Evolutionary conservation across 768 basidiomycete genomes (phyloP).

Genomic region (Suillus discolor): DNA sequence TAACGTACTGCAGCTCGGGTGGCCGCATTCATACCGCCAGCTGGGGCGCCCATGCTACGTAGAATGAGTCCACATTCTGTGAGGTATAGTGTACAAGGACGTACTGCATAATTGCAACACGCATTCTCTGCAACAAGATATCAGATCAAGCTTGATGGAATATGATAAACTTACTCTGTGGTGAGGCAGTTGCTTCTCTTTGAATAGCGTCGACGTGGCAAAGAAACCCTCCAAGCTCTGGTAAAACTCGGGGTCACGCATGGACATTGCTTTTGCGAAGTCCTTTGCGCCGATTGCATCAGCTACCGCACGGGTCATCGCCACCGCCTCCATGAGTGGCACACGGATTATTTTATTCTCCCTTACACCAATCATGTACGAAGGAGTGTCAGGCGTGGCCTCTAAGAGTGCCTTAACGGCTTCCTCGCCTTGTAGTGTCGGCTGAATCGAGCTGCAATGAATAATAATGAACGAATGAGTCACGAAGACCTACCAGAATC

Average conservation of each 20-base stretch:
- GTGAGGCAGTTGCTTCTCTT: slow-evolving; percentile 53
- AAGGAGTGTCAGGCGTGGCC: slow-evolving; percentile 86
- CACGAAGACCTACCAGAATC: slow-evolving; percentile 63
- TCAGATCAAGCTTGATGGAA: slow-evolving; percentile 13
- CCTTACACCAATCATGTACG: slow-evolving; percentile 95
- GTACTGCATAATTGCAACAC: slow-evolving; percentile 84
- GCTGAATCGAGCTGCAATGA: slow-evolving; percentile 47
- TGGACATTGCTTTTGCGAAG: slow-evolving; percentile 83
- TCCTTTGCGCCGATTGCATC: slow-evolving; percentile 80
- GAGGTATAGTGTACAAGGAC: slow-evolving; percentile 24
- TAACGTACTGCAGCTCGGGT: slow-evolving; percentile 94
- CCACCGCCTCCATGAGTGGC: slow-evolving; percentile 91
- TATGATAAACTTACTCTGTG: slow-evolving; percentile 40
- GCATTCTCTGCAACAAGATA: slow-evolving; percentile 57
- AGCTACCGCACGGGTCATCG: slow-evolving; percentile 85
- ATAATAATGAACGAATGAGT: not conserved
- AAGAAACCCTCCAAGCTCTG: slow-evolving; percentile 88
- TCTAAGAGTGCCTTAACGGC: slow-evolving; percentile 88
- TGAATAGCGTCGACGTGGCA: slow-evolving; percentile 65
- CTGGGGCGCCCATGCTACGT: slow-evolving; percentile 89
- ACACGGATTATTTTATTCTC: slow-evolving; percentile 96
- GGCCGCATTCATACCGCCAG: slow-evolving; percentile 98
- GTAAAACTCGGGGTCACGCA: slow-evolving; percentile 89
- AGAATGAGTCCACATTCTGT: slow-evolving; percentile 2
- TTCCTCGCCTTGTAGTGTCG: slow-evolving; percentile 94